Percentiles rank a stretch among this genome's conserved stretches.
These are phyloP conservation scores for Naganishia kalamii DNA, from an alignment of 768 basidiomycete species.

Conservation along the genomic window DNA sequence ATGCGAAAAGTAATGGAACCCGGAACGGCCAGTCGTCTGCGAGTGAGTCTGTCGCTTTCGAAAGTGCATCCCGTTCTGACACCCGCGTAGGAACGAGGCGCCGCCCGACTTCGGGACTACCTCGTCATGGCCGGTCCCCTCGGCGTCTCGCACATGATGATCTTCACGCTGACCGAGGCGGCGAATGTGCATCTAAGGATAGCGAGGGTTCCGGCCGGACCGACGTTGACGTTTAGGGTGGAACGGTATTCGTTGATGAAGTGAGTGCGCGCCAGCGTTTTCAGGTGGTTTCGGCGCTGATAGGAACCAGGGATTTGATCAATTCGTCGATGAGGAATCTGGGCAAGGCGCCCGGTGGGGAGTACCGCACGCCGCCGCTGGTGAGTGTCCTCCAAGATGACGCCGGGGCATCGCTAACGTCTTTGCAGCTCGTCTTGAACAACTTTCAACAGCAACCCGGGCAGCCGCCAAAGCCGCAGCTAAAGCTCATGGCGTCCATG, in stretches of 20 bases:
- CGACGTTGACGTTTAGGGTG: conserved; percentile 85
- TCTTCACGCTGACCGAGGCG: conserved; percentile 78
- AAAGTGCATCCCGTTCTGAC: neutral
- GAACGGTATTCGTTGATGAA: conserved; percentile 88
- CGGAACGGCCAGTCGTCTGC: conserved; percentile 87
- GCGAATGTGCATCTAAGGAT: conserved; percentile 62
- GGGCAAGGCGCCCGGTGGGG: conserved; percentile 45
- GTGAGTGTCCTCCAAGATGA: conserved; percentile 51
- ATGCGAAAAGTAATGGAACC: conserved; percentile 96
- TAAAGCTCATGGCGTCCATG: conserved; percentile 85
- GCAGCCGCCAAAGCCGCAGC: conserved; percentile 67
- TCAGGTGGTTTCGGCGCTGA: neutral
- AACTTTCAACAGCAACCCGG: conserved; percentile 55
- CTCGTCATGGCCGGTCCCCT: conserved; percentile 83
- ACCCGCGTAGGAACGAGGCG: conserved; percentile 74
- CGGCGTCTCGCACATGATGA: conserved; percentile 83
- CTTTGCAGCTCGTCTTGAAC: conserved; percentile 68
- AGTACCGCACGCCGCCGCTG: conserved; percentile 80
- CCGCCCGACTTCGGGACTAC: conserved; percentile 69
- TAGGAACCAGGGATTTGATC: conserved; percentile 39
- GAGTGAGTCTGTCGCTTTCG: conserved; percentile 51
- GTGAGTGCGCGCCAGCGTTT: conserved; percentile 34
- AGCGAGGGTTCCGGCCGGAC: conserved; percentile 78
- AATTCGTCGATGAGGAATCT: conserved; percentile 42
- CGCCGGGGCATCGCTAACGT: neutral